A percentile compares a stretch with the other conserved stretches of the same genome.
Conservation (phyloP, 2,329 filamentous ascomycete species). For the Chalaropsis thielavioides region DNA sequence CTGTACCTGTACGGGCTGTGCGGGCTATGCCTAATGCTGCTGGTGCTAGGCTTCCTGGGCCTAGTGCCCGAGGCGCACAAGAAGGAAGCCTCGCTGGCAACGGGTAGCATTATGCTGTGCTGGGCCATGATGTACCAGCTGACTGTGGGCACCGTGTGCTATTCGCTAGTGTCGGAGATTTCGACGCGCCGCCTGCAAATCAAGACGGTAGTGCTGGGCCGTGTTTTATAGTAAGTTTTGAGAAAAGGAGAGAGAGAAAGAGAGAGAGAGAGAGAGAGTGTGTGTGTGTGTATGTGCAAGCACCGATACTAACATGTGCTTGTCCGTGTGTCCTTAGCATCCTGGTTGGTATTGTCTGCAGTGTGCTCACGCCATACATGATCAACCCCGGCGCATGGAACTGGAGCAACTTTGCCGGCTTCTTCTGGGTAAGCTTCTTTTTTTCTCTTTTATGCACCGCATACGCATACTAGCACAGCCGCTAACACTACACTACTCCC, state of each 20-base stretch:
- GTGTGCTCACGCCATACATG: constrained; percentile 82
- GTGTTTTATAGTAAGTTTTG: constrained; percentile 57
- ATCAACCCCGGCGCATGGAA: constrained; percentile 76
- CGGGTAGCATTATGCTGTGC: constrained; percentile 69
- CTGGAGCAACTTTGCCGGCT: constrained; percentile 76
- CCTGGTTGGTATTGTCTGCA: constrained; percentile 66
- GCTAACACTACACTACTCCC: constrained; percentile 20
- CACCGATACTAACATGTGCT: constrained; percentile 4
- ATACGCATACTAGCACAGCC: too few species aligned
- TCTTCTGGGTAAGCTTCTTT: constrained; percentile 53
- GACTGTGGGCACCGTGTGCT: constrained; percentile 77
- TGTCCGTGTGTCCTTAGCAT: constrained; percentile 35
- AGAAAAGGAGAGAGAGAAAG: too few species aligned
- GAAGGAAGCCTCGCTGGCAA: constrained; percentile 53
- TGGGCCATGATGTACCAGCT: constrained; percentile 78
- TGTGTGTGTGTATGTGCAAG: background rate
- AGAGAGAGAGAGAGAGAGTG: too few species aligned
- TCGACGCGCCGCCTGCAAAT: constrained; percentile 72
- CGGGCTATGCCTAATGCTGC: constrained; percentile 58
- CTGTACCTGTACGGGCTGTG: constrained; percentile 65
- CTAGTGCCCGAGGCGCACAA: constrained; percentile 49
- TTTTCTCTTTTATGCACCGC: background rate
- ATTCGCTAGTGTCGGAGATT: constrained; percentile 74
- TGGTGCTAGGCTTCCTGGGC: constrained; percentile 73
- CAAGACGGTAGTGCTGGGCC: constrained; percentile 79